Conservation (phyloP, 257 asterid species). For the Haberlea rhodopensis region DNA sequence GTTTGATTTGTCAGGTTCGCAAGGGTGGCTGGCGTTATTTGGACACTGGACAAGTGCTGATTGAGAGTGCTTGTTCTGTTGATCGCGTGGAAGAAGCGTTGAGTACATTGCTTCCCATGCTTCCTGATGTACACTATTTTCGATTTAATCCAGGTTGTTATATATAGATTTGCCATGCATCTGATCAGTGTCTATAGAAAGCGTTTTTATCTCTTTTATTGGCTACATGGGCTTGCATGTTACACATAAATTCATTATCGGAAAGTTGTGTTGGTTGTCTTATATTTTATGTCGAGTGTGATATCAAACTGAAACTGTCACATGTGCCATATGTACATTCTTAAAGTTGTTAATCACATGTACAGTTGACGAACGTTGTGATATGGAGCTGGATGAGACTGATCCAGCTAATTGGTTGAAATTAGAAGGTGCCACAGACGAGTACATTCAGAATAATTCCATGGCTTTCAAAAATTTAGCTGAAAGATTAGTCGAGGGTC, state of each 20-base stretch:
- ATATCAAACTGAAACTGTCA: not conserved
- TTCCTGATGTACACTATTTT: constrained; percentile 86
- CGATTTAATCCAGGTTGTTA: constrained; percentile 94
- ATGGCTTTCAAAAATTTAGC: constrained; percentile 63
- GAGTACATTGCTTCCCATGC: constrained; percentile 89
- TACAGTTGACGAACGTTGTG: constrained; percentile 96
- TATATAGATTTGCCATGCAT: constrained; percentile 15
- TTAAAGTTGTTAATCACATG: constrained; percentile 21
- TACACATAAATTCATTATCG: not conserved
- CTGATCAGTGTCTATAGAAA: constrained; percentile 8
- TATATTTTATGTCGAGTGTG: not conserved
- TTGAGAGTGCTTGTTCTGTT: constrained; percentile 98
- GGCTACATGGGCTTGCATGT: not conserved
- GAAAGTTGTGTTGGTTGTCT: constrained; percentile 6
- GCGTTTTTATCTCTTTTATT: too few species aligned
- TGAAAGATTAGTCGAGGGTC: constrained; percentile 77
- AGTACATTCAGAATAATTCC: constrained; percentile 66
- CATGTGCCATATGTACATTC: not conserved
- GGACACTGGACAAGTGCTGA: constrained; percentile 95
- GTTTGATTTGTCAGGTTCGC: constrained; percentile 57
- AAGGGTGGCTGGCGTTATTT: constrained; percentile 99
- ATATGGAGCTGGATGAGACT: constrained; percentile 98
- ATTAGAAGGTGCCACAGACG: constrained; percentile 83
- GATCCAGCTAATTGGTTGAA: constrained; percentile 89
- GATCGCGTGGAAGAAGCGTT: constrained; percentile 98